Evolutionary conservation across 148 eudicot species (phyloP).

Genomic region (Chenopodium album): DNA sequence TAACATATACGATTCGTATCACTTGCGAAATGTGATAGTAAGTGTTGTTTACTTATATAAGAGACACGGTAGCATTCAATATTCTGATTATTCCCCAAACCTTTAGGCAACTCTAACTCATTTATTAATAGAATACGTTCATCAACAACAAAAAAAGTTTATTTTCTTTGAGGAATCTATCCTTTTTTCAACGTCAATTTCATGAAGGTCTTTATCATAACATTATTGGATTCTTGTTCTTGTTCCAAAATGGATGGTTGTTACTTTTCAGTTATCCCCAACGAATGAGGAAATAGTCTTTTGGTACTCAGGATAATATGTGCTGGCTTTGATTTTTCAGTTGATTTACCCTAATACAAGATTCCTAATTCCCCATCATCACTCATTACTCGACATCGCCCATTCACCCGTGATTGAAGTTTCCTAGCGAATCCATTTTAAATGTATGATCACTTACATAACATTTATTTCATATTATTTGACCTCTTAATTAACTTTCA

Average conservation of each 20-base stretch:
- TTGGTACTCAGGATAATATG: slow-evolving; percentile 12
- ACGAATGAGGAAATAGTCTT: slow-evolving; percentile 6
- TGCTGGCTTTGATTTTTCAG: slow-evolving; percentile 15
- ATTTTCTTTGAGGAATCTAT: slow-evolving; percentile 6
- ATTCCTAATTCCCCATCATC: slow-evolving; percentile 13
- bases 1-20: too few relatives aligned
- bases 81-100: too few relatives aligned
- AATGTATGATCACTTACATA: too few relatives aligned
- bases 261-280: slow-evolving; percentile 19
- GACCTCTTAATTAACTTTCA: not conserved
- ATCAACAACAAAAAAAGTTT: too few relatives aligned
- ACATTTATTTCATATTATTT: too few relatives aligned
- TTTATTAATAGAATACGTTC: too few relatives aligned
- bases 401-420: too few relatives aligned
- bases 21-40: too few relatives aligned
- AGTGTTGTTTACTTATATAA: too few relatives aligned
- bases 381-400: not conserved
- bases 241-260: slow-evolving; percentile 27
- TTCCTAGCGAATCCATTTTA: too few relatives aligned
- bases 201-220: slow-evolving; percentile 26
- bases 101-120: too few relatives aligned
- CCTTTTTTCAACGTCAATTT: slow-evolving; percentile 12
- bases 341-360: slow-evolving; percentile 5
- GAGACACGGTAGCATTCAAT: too few relatives aligned
- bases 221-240: slow-evolving; percentile 34